phyloP scores from a whole-genome alignment of 2,329 filamentous ascomycete species.

The Herpotrichia juniperi region DNA sequence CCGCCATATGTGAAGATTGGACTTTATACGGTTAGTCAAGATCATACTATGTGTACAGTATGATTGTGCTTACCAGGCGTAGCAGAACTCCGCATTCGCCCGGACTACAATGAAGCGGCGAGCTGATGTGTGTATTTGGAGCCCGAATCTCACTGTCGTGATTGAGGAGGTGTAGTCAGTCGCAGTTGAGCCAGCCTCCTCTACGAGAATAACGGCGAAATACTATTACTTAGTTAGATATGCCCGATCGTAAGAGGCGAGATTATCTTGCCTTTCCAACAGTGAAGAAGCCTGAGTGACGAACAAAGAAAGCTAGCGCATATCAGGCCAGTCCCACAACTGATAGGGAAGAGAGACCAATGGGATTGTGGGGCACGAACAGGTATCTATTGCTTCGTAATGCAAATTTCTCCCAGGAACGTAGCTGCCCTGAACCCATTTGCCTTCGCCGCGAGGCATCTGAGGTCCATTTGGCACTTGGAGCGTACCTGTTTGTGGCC shows the following conservation, averaged over 20 bases:
- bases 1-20: slow-evolving; percentile 49
- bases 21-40: slow-evolving; percentile 25
- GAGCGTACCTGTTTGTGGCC: too few species aligned
- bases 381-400: not conserved
- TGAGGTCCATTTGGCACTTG: too few species aligned
- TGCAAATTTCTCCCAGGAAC: too few species aligned
- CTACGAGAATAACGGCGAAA: not conserved
- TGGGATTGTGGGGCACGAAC: not conserved
- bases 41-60: not conserved
- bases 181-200: not conserved
- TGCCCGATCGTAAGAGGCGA: not conserved
- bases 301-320: not conserved
- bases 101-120: slow-evolving; percentile 33
- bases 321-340: not conserved
- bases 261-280: not conserved
- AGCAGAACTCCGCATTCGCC: slow-evolving; percentile 23
- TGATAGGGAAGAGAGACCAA: not conserved
- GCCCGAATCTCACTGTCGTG: slow-evolving; percentile 18
- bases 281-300: not conserved
- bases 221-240: not conserved
- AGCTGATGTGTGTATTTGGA: slow-evolving; percentile 26
- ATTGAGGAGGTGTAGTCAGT: slow-evolving; percentile 2
- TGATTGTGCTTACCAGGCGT: slow-evolving; percentile 27
- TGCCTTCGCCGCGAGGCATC: too few species aligned
- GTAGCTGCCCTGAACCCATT: too few species aligned